Percentiles rank a stretch among this genome's conserved stretches.
phyloP scores from a whole-genome alignment of 345 rosid genomes.

The Noccaea caerulescens region DNA sequence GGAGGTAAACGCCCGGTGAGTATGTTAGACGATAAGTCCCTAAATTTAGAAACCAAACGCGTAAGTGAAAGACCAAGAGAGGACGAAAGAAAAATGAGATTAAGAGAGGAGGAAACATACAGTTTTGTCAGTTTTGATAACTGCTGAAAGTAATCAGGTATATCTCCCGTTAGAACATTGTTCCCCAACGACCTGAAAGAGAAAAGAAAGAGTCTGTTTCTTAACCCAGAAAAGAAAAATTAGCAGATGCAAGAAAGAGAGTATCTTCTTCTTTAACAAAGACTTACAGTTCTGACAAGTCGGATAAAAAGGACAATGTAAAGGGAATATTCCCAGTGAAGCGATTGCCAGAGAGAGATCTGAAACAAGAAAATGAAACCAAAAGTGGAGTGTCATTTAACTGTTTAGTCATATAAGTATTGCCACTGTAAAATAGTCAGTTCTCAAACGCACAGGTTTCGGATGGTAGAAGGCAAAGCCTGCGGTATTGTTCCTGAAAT shows the following conservation, averaged over 20 bases:
- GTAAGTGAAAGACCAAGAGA: conserved; percentile 30
- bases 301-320: conserved; percentile 48
- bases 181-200: conserved; percentile 64
- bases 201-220: conserved; percentile 19
- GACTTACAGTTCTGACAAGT: conserved; percentile 62
- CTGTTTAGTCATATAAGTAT: conserved; percentile 18
- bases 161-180: conserved; percentile 65
- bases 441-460: conserved; percentile 60
- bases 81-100: conserved; percentile 10
- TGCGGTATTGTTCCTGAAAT: conserved; percentile 82
- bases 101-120: conserved; percentile 48
- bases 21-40: conserved; percentile 80
- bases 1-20: conserved; percentile 75
- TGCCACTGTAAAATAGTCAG: background rate
- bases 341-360: conserved; percentile 66
- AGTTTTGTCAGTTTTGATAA: conserved; percentile 57
- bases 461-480: conserved; percentile 67
- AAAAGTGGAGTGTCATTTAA: conserved; percentile 13
- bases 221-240: background rate
- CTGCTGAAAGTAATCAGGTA: conserved; percentile 77
- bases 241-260: conserved; percentile 10
- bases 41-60: conserved; percentile 43
- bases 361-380: conserved; percentile 41
- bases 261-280: conserved; percentile 19
- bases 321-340: conserved; percentile 68